Evolutionary conservation across 1,284 basidiomycete genomes (phyloP), one percentile per base, ranked within the genome.

Genomic region (Omphalotus olearius): DNA sequence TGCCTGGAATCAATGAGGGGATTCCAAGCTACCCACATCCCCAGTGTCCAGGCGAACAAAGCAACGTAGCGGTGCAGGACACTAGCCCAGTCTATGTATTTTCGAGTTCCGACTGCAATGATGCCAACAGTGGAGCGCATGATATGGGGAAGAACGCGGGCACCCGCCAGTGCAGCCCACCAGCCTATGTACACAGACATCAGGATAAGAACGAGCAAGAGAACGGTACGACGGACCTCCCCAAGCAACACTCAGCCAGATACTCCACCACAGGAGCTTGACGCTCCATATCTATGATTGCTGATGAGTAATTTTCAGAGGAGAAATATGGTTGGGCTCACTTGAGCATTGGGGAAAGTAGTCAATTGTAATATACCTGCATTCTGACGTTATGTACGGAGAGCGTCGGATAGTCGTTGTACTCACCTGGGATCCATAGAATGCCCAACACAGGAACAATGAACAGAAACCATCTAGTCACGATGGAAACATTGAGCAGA

Each of bases 211-310:
- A n/a, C 17, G 17, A 33, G 33, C 35, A 35, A 50, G 16, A 47
- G 46, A 26, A 38, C 48, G 44, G 25, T 23, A 45, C 9, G 14
- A 40, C n/a, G 40, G 60, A 82, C 82, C 82, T 65, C 69, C 78
- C 91, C 91, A 94, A 26, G 81, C 71, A 37, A 92, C 78, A 37
- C 76, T 81, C 38, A 93, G 71, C 90, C 91, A 95, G 54, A 93
- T 83, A 51, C 88, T 91, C 92, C 92, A 96, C 82, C 83, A 94
- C 9, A 91, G 51, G 38, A 91, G 68, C 49, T 72, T 75, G 10
- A 88, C 79, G 7, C 74, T 72, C 80, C 79, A 85, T 16, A 83
- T 66, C 78, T 80, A 52, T 11, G 14, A 20, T 13, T 25, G 14
- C 9, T 16, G 37, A 26, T 43, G 28, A 6, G 48, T 39, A 33